Evolutionary conservation across 176 grass and related monocot genomes (phyloP), one percentile per base, ranked within the genome.

Genomic region (Puya raimondii): DNA sequence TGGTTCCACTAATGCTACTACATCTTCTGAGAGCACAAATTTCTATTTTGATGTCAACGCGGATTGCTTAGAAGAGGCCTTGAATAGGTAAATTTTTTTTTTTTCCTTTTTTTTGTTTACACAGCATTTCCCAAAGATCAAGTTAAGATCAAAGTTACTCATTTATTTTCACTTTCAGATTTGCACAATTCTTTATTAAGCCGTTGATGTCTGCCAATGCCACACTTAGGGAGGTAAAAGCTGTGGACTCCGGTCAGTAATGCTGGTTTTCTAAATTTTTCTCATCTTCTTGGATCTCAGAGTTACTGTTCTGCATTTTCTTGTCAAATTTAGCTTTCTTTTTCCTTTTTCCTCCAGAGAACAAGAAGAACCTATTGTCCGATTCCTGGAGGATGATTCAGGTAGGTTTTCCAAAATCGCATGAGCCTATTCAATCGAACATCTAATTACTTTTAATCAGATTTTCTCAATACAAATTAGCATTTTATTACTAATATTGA

Each of bases 171-270:
- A 48, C 71, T 51, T 64, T 71, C 76, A 97, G 93, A 80, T 97
- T 92, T 90, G 79, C 93, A 7, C 93, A 97, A 76, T 97, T 97
- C 69, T 97, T 97, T 78, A 87, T 92, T 72, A 97, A 80, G 54
- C 89, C 93, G 70, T 78, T 97, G 83, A 92, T 97, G 89, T 97
- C 93, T 48, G 53, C 81, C 73, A 88, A 97, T 78, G 93, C 89
- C 68, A 88, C 84, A 51, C 75, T 92, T 85, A 81, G 93, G 71
- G 93, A 97, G 80, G 90, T 97, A 83, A 97, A 92, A 84, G 86
- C 93, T 70, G 89, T 97, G 66, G 86, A 97, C 74, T 97, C 93
- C 83, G 93, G 93, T 92, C 78, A 51, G 33, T 81, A 59, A 49
- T 63, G 47, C 61, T 54, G 70, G 76, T 2, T 23, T 58, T 78